Conservation (phyloP, 306 rosid genomes). For the Oemleria cerasiformis region DNA sequence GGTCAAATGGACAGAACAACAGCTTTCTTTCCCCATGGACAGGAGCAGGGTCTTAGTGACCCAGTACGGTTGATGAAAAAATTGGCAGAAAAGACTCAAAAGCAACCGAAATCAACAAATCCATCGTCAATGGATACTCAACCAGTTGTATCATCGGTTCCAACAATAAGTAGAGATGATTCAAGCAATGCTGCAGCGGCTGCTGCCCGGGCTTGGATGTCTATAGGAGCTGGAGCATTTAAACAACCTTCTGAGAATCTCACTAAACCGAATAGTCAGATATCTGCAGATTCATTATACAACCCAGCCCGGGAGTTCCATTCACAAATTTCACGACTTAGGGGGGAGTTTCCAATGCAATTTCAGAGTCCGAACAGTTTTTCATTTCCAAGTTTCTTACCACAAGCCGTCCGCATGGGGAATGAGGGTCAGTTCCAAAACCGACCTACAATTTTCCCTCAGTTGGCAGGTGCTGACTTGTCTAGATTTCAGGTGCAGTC, state of each 20-base stretch:
- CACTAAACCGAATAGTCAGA: constrained; percentile 55
- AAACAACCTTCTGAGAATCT: constrained; percentile 67
- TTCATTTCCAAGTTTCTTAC: constrained; percentile 62
- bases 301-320: constrained; percentile 66
- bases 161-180: constrained; percentile 58
- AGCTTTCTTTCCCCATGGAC: constrained; percentile 54
- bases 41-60: constrained; percentile 63
- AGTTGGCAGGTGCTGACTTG: constrained; percentile 64
- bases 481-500: constrained; percentile 79
- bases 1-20: constrained; percentile 50
- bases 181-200: constrained; percentile 72
- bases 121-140: constrained; percentile 57
- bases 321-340: constrained; percentile 50
- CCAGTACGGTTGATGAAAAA: constrained; percentile 81
- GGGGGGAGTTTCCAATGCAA: constrained; percentile 59
- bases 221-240: constrained; percentile 86
- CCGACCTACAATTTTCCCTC: constrained; percentile 70
- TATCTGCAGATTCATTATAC: constrained; percentile 72
- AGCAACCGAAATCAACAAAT: constrained; percentile 60
- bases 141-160: constrained; percentile 44
- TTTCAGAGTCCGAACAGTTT: constrained; percentile 59
- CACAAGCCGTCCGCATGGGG: constrained; percentile 48
- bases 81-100: constrained; percentile 64
- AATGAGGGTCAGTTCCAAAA: constrained; percentile 57
- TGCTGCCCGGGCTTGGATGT: constrained; percentile 99